phyloP scores from a whole-genome alignment of 225 moss, liverwort and hornwort genomes.

The Antitrichia curtipendula region DNA sequence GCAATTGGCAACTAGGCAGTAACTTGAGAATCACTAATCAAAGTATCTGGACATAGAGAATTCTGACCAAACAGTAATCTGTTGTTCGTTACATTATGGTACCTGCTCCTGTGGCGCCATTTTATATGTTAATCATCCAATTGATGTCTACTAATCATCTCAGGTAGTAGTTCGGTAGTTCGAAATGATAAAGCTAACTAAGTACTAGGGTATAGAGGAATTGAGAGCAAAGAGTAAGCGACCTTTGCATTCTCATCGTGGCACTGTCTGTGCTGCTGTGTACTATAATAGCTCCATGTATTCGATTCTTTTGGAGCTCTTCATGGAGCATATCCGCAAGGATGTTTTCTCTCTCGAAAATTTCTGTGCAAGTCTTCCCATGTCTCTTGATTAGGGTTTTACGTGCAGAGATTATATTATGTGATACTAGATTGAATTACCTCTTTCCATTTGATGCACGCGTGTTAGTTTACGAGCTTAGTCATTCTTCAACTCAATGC shows the following conservation, averaged over 20 bases:
- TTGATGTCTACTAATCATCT: background rate
- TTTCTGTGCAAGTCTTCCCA: background rate
- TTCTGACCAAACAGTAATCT: background rate
- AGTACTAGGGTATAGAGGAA: conserved; percentile 2
- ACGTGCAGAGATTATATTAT: too few relatives aligned
- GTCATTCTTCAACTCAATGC: too few relatives aligned
- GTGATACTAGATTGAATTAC: background rate
- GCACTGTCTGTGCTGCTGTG: conserved; percentile 11
- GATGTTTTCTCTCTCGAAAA: background rate
- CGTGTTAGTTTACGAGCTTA: background rate
- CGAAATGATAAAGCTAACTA: background rate
- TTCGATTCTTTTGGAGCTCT: conserved; percentile 13
- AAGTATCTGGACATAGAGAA: background rate
- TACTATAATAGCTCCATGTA: conserved; percentile 10
- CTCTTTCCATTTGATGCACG: background rate
- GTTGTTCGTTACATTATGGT: background rate
- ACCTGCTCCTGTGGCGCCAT: background rate
- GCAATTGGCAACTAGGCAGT: conserved; percentile 25
- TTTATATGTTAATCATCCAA: background rate
- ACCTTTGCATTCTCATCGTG: background rate
- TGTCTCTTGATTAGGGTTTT: background rate
- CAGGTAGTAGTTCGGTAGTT: background rate
- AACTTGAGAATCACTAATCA: background rate
- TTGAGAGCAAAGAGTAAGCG: conserved; percentile 3
- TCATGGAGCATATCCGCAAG: conserved; percentile 7